phyloP scores from a whole-genome alignment of 345 rosid genomes.

The Eutrema japonicum region DNA sequence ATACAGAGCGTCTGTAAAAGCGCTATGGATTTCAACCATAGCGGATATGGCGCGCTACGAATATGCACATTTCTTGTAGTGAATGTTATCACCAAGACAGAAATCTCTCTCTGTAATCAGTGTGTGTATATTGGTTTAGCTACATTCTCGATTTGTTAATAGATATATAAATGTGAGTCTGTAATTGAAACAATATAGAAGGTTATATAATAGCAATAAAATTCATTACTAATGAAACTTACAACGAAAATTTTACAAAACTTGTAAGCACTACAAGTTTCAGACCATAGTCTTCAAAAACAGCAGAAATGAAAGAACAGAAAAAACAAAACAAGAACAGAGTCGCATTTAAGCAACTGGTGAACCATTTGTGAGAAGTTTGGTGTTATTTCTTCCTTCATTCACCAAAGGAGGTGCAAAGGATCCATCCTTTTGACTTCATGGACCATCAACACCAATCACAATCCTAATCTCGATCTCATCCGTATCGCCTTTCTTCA shows the following conservation, averaged over 20 bases:
- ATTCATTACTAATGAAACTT: slow-evolving; percentile 20
- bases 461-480: slow-evolving; percentile 42
- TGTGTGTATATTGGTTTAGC: slow-evolving; percentile 5
- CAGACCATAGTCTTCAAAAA: slow-evolving; percentile 8
- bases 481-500: slow-evolving; percentile 33
- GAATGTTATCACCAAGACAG: not conserved
- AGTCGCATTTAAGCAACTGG: slow-evolving; percentile 22
- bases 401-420: slow-evolving; percentile 31
- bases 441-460: slow-evolving; percentile 34
- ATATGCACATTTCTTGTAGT: no score
- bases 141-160: not conserved
- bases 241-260: slow-evolving; percentile 7
- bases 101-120: not conserved
- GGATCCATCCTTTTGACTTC: slow-evolving; percentile 26
- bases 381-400: slow-evolving; percentile 35
- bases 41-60: no score
- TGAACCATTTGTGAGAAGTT: slow-evolving; percentile 35
- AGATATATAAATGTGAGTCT: slow-evolving; percentile 9
- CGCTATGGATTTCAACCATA: no score
- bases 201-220: not conserved
- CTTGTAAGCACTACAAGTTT: slow-evolving; percentile 40
- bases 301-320: slow-evolving; percentile 9
- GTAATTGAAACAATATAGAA: not conserved
- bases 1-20: no score
- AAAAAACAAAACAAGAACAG: slow-evolving; percentile 26